A percentile compares a stretch with the other conserved stretches of the same genome.
phyloP scores from a whole-genome alignment of 495 filamentous ascomycete genomes.

The Penicillium antarcticum region DNA sequence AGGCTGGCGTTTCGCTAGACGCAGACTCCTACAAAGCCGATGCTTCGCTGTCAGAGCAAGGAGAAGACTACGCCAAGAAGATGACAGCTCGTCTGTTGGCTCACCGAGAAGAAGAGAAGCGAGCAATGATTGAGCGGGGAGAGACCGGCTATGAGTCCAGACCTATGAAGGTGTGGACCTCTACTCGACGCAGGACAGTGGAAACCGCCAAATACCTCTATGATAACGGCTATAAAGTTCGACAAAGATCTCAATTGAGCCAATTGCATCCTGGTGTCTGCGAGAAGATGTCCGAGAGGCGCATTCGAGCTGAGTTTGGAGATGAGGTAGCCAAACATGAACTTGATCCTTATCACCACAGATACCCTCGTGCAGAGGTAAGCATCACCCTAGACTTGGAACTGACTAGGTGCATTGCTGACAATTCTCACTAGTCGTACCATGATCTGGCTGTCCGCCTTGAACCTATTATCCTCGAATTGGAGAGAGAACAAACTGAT shows the following conservation, averaged over 20 bases:
- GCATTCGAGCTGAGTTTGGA: constrained; percentile 75
- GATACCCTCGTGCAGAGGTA: constrained; percentile 94
- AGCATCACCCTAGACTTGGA: background rate
- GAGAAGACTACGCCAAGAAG: constrained; percentile 78
- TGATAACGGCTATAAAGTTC: constrained; percentile 74
- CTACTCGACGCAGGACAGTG: constrained; percentile 81
- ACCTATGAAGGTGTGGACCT: constrained; percentile 89
- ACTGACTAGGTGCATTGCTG: constrained; percentile 3
- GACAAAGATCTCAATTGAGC: constrained; percentile 91
- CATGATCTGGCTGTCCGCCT: constrained; percentile 96
- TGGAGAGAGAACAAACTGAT: constrained; percentile 96
- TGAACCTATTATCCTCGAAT: constrained; percentile 97
- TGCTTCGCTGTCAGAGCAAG: constrained; percentile 76
- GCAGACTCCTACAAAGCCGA: constrained; percentile 90
- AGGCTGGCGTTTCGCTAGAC: constrained; percentile 64
- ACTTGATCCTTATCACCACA: constrained; percentile 92
- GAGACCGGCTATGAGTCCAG: constrained; percentile 67
- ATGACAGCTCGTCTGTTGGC: constrained; percentile 79
- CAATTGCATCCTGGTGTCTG: constrained; percentile 95
- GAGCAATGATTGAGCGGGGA: constrained; percentile 62
- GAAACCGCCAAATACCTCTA: constrained; percentile 85
- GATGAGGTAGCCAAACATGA: constrained; percentile 93
- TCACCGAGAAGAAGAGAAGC: constrained; percentile 78
- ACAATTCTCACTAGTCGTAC: constrained; percentile 65
- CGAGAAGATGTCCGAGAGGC: constrained; percentile 82